Base-by-base conservation (phyloP, 305 asterid genomes). In the Fraxinus floribunda region DNA sequence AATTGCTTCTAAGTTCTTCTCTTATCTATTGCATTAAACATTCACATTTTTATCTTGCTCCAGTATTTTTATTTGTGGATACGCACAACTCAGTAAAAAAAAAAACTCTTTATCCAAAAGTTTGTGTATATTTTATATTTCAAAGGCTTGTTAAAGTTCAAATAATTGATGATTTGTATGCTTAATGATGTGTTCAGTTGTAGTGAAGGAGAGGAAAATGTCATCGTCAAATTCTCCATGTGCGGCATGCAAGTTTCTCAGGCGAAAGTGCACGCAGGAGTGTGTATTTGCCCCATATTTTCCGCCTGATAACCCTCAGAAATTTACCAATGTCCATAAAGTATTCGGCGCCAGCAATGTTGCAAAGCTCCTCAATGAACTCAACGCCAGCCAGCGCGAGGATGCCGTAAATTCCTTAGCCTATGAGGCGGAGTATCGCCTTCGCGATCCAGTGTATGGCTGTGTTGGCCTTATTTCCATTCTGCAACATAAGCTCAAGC, bases 291-390 rank as follows among this genome's bases (percentile, higher is more conserved):
- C 97, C 0, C 98, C 97, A 0, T 93, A 93, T 73, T 94, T 94
- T 66, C 98, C 98, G 3, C 97, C 97, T 0, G 96, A 94, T 72
- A 93, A 93, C 18, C 97, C 96, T 0, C 92, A 90, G 80, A 92
- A 92, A 76, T 94, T 93, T 84, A 86, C 93, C 39, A 92, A 91
- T 70, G 97, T 94, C 3, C 98, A 94, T 82, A 92, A 87, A 46
- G 97, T 94, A 0, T 94, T 93, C 38, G 98, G 98, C 1, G 97
- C 97, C 1, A 94, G 97, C 66, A 93, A 93, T 71, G 95, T 94
- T 3, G 85, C 97, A 10, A 94, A 94, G 85, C 86, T 95, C 0
- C 93, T 93, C 3, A 92, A 91, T 79, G 98, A 92, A 38, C 92
- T 95, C 13, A 78, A 79, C 72, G 80, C 90, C 6, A 13, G 80